phyloP scores from a whole-genome alignment of 805 yeast species.

The Teunomyces aglyptinius region DNA sequence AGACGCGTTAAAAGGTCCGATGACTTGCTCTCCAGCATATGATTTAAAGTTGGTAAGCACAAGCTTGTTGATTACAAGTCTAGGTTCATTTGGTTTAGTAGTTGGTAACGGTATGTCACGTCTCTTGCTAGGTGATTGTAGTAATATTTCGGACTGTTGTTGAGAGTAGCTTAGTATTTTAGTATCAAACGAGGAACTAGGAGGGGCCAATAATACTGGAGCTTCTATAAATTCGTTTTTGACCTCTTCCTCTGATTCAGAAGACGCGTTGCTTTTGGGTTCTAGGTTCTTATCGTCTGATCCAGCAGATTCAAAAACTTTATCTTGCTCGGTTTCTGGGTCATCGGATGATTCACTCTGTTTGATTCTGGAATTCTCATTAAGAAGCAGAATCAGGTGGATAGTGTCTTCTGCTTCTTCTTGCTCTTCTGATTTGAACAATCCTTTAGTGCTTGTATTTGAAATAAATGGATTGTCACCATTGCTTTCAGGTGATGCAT shows the following conservation, averaged over 20 bases:
- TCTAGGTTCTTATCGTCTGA: conserved; percentile 1
- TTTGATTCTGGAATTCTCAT: neutral
- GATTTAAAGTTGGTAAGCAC: conserved; percentile 87
- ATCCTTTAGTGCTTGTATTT: neutral
- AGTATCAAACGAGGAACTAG: neutral
- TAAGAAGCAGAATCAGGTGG: neutral
- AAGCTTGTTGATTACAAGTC: conserved; percentile 74
- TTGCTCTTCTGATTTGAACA: conserved; percentile 1
- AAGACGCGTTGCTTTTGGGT: conserved; percentile 7
- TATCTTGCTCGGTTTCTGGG: neutral
- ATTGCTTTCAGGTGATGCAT: conserved; percentile 9
- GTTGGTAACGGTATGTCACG: conserved; percentile 17
- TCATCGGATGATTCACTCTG: neutral
- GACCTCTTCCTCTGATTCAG: conserved; percentile 3
- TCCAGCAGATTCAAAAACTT: neutral
- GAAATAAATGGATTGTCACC: conserved; percentile 5
- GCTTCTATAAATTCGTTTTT: conserved; percentile 2
- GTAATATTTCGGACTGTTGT: conserved; percentile 23
- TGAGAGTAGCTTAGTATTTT: conserved; percentile 27
- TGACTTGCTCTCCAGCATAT: conserved; percentile 87
- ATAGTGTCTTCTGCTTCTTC: neutral
- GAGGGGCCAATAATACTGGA: neutral
- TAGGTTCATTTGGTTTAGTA: conserved; percentile 32
- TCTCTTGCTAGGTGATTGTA: conserved; percentile 30
- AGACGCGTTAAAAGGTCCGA: conserved; percentile 92